These are phyloP conservation scores for Stromatinia cepivora DNA, from an alignment of 2,329 filamentous ascomycete genomes.

Conservation along the genomic window DNA sequence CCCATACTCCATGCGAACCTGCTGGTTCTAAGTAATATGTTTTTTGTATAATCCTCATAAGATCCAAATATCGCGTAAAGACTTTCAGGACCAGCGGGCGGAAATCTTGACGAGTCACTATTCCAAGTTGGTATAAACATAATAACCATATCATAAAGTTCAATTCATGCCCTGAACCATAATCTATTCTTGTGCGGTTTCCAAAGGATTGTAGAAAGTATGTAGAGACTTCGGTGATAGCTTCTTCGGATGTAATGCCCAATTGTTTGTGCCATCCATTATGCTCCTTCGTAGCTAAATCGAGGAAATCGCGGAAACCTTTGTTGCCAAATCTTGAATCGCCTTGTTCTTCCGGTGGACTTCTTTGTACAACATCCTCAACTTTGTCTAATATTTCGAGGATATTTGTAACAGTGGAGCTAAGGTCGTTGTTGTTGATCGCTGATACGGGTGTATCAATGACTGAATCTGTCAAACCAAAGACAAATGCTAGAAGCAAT, in stretches of 20 bases:
- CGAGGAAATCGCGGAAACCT: constrained; percentile 80
- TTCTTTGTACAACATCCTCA: constrained; percentile 63
- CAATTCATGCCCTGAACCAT: constrained; percentile 94
- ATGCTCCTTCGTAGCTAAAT: constrained; percentile 57
- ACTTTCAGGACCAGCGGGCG: constrained; percentile 72
- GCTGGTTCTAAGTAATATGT: constrained; percentile 97
- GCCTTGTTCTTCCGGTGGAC: constrained; percentile 80
- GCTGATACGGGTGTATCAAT: constrained; percentile 67
- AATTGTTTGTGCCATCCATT: constrained; percentile 64
- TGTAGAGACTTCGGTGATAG: constrained; percentile 69
- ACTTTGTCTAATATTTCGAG: constrained; percentile 69
- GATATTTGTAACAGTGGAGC: constrained; percentile 62
- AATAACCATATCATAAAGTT: constrained; percentile 97
- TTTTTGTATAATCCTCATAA: constrained; percentile 86
- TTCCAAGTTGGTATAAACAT: constrained; percentile 78
- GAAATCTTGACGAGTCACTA: constrained; percentile 68
- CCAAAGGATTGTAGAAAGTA: constrained; percentile 86
- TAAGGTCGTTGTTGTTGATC: constrained; percentile 55
- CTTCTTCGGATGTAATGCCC: constrained; percentile 51
- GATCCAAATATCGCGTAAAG: constrained; percentile 76
- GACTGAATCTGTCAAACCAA: constrained; percentile 80
- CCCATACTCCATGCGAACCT: constrained; percentile 97
- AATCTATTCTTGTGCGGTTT: constrained; percentile 85
- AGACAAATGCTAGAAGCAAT: constrained; percentile 81
- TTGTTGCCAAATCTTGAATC: constrained; percentile 95